Conservation (phyloP, 164 flowering plant genomes). For the Akebia trifoliata region DNA sequence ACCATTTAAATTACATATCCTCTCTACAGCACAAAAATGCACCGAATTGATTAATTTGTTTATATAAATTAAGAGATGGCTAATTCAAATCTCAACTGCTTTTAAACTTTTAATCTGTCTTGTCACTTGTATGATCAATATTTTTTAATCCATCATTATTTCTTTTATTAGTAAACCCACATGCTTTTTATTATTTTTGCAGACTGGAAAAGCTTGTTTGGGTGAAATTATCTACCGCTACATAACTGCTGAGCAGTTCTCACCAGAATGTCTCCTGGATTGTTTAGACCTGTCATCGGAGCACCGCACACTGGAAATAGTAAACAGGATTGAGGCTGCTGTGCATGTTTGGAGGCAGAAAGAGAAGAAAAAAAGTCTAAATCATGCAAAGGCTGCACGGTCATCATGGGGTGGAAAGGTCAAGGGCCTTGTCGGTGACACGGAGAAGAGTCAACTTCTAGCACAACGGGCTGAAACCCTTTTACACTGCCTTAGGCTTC, state of each 20-base stretch:
- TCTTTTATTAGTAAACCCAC: not conserved
- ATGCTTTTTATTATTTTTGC: constrained; percentile 15
- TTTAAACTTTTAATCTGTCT: not conserved
- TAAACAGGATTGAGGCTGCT: constrained; percentile 64
- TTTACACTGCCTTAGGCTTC: constrained; percentile 44
- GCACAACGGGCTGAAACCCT: constrained; percentile 67
- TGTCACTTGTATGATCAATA: not conserved
- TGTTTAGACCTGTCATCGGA: constrained; percentile 67
- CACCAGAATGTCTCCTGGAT: constrained; percentile 64
- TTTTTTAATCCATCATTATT: not conserved
- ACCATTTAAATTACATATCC: no score
- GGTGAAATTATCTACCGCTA: constrained; percentile 64
- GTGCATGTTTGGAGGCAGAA: constrained; percentile 62
- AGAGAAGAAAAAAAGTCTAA: constrained; percentile 24
- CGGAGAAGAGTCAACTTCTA: constrained; percentile 39
- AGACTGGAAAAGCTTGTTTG: constrained; percentile 66
- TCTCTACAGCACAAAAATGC: no score
- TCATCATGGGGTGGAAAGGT: constrained; percentile 62
- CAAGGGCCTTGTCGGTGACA: constrained; percentile 46
- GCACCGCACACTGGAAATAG: constrained; percentile 53
- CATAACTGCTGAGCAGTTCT: constrained; percentile 54
- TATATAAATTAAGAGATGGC: no score
- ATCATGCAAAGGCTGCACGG: constrained; percentile 24
- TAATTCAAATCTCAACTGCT: no score
- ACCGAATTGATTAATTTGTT: no score